Evolutionary conservation across 805 yeast species (phyloP).

Genomic region (Alloascoidea hylecoeti): DNA sequence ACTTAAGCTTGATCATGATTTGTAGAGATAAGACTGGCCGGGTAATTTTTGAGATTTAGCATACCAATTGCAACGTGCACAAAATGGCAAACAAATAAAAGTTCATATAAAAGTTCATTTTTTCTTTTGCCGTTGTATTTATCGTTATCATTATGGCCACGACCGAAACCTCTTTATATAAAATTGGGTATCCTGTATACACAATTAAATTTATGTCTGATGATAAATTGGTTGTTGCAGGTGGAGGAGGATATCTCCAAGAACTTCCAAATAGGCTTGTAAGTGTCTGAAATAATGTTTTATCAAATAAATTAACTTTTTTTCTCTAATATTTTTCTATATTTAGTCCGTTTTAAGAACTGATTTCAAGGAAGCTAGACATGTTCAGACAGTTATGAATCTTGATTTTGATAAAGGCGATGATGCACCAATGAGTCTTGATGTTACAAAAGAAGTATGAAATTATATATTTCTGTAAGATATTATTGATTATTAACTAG

Average conservation of each 20-base stretch:
- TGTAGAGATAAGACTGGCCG: too few species aligned
- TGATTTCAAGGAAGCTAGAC: too few species aligned
- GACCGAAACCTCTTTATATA: constrained; percentile 3
- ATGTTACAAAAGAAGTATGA: constrained; percentile 23
- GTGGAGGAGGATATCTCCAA: constrained; percentile 98
- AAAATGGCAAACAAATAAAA: too few species aligned
- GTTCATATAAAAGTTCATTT: too few species aligned
- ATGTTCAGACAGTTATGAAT: constrained; percentile 33
- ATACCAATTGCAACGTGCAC: too few species aligned
- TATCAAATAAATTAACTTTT: constrained; percentile 55
- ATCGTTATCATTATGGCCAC: too few species aligned
- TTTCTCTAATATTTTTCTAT: not conserved
- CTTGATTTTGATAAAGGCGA: constrained; percentile 43
- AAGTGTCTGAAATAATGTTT: constrained; percentile 83
- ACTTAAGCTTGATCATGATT: too few species aligned
- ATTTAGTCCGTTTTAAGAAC: too few species aligned
- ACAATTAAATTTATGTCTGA: constrained; percentile 60
- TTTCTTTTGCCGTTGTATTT: too few species aligned
- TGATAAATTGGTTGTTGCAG: constrained; percentile 54
- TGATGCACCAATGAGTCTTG: constrained; percentile 84
- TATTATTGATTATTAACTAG: not conserved
- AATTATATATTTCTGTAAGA: not conserved
- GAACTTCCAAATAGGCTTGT: too few species aligned
- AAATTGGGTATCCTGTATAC: constrained; percentile 44
- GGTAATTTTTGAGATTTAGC: too few species aligned